A percentile compares a stretch with the other conserved stretches of the same genome.
Conservation (phyloP, 768 basidiomycete genomes). For the Tephrocybe sp. region DNA sequence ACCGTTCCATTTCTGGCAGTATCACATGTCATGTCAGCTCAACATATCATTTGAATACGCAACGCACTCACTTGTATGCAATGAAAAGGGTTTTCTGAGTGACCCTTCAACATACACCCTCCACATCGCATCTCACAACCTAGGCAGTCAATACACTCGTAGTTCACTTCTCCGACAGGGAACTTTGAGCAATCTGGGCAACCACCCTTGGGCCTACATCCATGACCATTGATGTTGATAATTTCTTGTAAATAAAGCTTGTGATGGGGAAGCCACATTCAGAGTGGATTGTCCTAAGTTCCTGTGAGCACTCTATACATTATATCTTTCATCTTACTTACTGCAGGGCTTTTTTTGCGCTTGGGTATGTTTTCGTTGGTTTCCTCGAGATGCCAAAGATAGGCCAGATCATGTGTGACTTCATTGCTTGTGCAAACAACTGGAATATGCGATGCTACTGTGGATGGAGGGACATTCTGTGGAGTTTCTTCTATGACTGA, state of each 20-base stretch:
- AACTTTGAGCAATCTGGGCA: background rate
- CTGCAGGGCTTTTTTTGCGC: background rate
- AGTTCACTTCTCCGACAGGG: background rate
- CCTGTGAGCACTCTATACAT: background rate
- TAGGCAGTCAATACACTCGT: conserved; percentile 5
- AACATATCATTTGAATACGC: background rate
- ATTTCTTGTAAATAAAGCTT: conserved; percentile 9
- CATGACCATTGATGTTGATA: conserved; percentile 1
- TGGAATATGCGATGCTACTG: no score
- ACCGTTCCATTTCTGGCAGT: conserved; percentile 4
- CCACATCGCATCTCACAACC: background rate
- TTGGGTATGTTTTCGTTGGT: background rate
- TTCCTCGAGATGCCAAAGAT: background rate
- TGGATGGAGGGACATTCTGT: no score
- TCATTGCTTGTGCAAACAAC: no score
- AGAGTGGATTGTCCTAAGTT: conserved; percentile 4
- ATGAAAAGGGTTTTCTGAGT: conserved; percentile 6
- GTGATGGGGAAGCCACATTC: conserved; percentile 4
- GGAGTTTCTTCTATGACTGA: background rate
- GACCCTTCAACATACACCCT: background rate
- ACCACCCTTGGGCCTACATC: background rate
- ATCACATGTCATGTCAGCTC: no score
- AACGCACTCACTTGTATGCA: background rate
- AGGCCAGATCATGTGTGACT: background rate
- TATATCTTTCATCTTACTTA: background rate